Evolutionary conservation across 1,139 yeast species (phyloP), one percentile per base, ranked within the genome.

Genomic region (Scheffersomyces lignicola): DNA sequence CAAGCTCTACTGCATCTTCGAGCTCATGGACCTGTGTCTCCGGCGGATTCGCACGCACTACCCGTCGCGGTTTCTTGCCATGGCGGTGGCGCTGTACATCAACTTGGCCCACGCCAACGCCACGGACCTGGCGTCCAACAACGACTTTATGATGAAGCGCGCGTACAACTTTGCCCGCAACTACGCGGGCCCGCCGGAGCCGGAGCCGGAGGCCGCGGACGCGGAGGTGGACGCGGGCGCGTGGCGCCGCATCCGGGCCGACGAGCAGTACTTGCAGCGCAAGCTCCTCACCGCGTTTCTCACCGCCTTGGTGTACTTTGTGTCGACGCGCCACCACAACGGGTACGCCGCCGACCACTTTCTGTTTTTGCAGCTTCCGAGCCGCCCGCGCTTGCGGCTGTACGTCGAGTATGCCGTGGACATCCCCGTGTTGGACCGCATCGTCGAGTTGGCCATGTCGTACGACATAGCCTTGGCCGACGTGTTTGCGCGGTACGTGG

Each of bases 11-110:
- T 66, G 79, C 26, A 49, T 84, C 9, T 64, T 79, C 37, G 94
- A 86, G 56, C 66, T 85, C 38, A 58, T 83, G 40, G 68, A 64
- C 24, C 65, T 75, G 33, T 73, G 78, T 30, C 54, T 83, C 48
- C 62, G 60, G 41, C 62, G 77, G 36, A 79, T 83, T 42, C 63
- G 70, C 28, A 83, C 95, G 0, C 55, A 73, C 15, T 80, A 81
- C 49, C 96, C 96, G 9, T 83, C 95, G 1, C 72, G 85, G 41
- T 86, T 86, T 51, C 62, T 90, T 36, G 73, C 83, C 1, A 82
- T 85, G 74, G 75, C 80, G 1, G 65, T 80, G 0, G 56, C 82
- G 1, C 67, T 87, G 1, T 56, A 79, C 29, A 57, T 82, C 31
- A 77, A 76, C 34, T 67, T 75, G 36, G 51, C 76, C 10, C 66